phyloP scores from a whole-genome alignment of 1,284 basidiomycete species.

The Laetiporus sulphureus region DNA sequence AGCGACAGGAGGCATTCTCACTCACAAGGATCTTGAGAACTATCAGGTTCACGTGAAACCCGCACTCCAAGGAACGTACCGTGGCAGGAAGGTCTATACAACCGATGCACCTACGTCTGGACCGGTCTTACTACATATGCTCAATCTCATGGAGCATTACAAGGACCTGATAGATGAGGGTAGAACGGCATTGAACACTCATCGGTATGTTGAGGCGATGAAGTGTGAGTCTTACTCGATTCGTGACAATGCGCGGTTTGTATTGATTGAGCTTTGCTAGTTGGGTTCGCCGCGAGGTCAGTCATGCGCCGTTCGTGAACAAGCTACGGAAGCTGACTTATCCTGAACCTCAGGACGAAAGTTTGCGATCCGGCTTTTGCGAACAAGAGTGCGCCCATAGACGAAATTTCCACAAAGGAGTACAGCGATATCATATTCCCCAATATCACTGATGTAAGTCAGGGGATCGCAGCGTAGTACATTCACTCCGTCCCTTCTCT shows the following conservation, averaged over 20 bases:
- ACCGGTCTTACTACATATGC: constrained; percentile 71
- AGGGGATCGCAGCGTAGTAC: too few relatives aligned
- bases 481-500: too few relatives aligned
- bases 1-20: constrained; percentile 73
- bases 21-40: constrained; percentile 58
- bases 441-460: constrained; percentile 79
- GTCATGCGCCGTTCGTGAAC: too few relatives aligned
- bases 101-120: constrained; percentile 81
- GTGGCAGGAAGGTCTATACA: constrained; percentile 77
- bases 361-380: constrained; percentile 72
- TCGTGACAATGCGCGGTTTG: neutral
- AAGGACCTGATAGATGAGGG: constrained; percentile 41
- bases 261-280: constrained; percentile 20
- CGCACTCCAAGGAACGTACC: constrained; percentile 74
- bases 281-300: constrained; percentile 72
- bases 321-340: too few relatives aligned
- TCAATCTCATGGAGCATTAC: constrained; percentile 73
- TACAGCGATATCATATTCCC: constrained; percentile 56
- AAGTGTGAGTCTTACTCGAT: constrained; percentile 48
- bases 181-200: constrained; percentile 51
- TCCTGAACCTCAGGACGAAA: constrained; percentile 56
- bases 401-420: constrained; percentile 64
- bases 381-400: constrained; percentile 49
- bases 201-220: constrained; percentile 70
- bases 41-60: constrained; percentile 70